A percentile compares a stretch with the other conserved stretches of the same genome.
phyloP scores from a whole-genome alignment of 2,329 filamentous ascomycete genomes.

The Fusarium sterilihyphosum region DNA sequence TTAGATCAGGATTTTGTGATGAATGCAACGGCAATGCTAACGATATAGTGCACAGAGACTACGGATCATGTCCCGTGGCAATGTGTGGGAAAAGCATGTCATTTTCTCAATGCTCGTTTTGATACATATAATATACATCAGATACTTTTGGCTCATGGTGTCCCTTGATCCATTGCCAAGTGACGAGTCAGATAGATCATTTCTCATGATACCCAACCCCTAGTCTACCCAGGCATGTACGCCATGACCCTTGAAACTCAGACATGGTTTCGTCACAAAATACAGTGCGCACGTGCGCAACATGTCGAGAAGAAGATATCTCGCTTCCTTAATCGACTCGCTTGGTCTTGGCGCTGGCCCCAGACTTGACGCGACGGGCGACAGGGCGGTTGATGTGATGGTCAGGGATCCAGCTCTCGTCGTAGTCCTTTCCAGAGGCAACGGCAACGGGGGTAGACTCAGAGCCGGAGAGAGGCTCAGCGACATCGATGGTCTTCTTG shows the following conservation, averaged over 20 bases:
- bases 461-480: conserved; percentile 71
- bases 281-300: neutral
- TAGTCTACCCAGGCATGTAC: conserved; percentile 28
- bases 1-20: neutral
- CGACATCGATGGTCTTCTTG: conserved; percentile 73
- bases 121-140: conserved; percentile 41
- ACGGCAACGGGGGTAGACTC: conserved; percentile 76
- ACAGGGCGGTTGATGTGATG: conserved; percentile 89
- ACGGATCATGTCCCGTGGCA: neutral
- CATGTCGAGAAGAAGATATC: neutral
- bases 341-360: conserved; percentile 59
- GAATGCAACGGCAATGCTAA: neutral
- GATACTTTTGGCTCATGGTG: conserved; percentile 11
- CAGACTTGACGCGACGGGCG: conserved; percentile 72
- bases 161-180: conserved; percentile 16
- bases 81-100: conserved; percentile 5
- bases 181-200: conserved; percentile 11
- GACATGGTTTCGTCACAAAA: conserved; percentile 12
- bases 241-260: conserved; percentile 7
- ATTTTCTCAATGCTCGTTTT: conserved; percentile 31
- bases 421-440: conserved; percentile 77
- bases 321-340: conserved; percentile 43
- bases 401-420: conserved; percentile 93
- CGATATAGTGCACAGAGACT: neutral
- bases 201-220: conserved; percentile 10